A percentile compares a stretch with the other conserved stretches of the same genome.
Conservation (phyloP, 192 early-diverging fungal species). For the Allomyces javanicus region DNA sequence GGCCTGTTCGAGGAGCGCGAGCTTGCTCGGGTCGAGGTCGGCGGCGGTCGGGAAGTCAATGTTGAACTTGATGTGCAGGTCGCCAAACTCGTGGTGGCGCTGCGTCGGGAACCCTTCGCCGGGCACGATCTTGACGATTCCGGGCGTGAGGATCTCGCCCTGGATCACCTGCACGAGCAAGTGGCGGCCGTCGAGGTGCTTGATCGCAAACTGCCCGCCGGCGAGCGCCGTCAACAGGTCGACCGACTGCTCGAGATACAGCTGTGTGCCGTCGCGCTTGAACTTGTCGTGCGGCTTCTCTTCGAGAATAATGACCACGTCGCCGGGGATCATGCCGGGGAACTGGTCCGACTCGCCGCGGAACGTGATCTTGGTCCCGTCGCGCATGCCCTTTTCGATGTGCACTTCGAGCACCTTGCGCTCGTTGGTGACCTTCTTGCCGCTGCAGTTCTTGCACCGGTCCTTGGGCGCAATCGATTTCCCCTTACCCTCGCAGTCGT, state of each 20-base stretch:
- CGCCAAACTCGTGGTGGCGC: constrained; percentile 72
- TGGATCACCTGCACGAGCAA: constrained; percentile 76
- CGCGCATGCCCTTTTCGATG: constrained; percentile 95
- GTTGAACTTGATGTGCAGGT: constrained; percentile 81
- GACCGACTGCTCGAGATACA: constrained; percentile 81
- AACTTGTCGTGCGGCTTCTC: constrained; percentile 88
- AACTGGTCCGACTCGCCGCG: constrained; percentile 89
- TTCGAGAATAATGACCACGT: constrained; percentile 89
- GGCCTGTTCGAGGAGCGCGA: constrained; percentile 56
- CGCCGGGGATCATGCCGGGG: constrained; percentile 85
- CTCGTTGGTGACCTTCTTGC: constrained; percentile 67
- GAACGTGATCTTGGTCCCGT: constrained; percentile 90
- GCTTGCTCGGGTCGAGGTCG: constrained; percentile 54
- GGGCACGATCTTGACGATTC: constrained; percentile 64
- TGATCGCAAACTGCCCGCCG: constrained; percentile 79
- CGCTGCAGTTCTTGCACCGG: constrained; percentile 77
- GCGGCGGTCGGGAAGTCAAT: constrained; percentile 67
- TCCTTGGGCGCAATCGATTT: constrained; percentile 78
- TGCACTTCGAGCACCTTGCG: constrained; percentile 95
- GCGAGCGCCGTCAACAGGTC: constrained; percentile 87
- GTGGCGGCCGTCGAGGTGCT: constrained; percentile 81
- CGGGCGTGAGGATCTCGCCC: constrained; percentile 87
- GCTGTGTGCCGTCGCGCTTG: constrained; percentile 79
- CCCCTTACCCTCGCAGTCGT: constrained; percentile 73
- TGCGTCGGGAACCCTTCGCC: constrained; percentile 93